Evolutionary conservation across 1,284 basidiomycete genomes (phyloP).

Genomic region (Irpex sp.): DNA sequence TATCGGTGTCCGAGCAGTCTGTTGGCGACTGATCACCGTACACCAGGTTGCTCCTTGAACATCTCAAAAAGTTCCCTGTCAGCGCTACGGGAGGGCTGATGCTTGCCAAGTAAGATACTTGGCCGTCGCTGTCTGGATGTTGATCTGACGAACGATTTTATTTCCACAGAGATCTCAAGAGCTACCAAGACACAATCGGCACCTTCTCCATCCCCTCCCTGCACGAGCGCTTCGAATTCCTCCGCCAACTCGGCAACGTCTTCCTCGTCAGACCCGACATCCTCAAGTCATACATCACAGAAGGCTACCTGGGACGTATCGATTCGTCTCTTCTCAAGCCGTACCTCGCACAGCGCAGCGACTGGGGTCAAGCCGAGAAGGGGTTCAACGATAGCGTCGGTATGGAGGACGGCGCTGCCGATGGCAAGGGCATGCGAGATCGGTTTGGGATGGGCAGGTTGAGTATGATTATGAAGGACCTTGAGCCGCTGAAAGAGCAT

Average conservation of each 20-base stretch:
- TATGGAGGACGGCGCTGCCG: conserved; percentile 36
- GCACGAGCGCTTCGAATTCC: conserved; percentile 96
- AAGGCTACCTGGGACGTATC: conserved; percentile 87
- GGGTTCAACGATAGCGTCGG: conserved; percentile 59
- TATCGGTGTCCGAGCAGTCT: background rate
- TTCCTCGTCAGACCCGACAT: conserved; percentile 94
- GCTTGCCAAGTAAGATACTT: conserved; percentile 92
- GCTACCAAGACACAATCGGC: conserved; percentile 89
- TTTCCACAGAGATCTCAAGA: conserved; percentile 94
- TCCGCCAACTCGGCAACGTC: conserved; percentile 94
- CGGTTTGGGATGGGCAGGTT: conserved; percentile 62
- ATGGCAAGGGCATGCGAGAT: conserved; percentile 54
- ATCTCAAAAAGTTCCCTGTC: conserved; percentile 94
- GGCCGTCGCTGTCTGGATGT: no score
- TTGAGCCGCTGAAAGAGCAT: conserved; percentile 55
- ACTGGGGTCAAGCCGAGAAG: conserved; percentile 80
- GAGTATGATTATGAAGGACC: conserved; percentile 80
- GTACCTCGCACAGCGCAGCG: conserved; percentile 86
- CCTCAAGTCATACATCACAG: conserved; percentile 88
- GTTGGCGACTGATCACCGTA: background rate
- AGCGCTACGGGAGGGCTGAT: conserved; percentile 96
- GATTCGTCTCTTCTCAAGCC: conserved; percentile 85
- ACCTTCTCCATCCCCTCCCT: conserved; percentile 80
- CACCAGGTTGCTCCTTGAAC: conserved; percentile 82
- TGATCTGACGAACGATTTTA: no score